Percentiles rank a stretch among this genome's conserved stretches.
Evolutionary conservation across 2,329 filamentous ascomycete species (phyloP).

Genomic region (Aspergillus sergii): DNA sequence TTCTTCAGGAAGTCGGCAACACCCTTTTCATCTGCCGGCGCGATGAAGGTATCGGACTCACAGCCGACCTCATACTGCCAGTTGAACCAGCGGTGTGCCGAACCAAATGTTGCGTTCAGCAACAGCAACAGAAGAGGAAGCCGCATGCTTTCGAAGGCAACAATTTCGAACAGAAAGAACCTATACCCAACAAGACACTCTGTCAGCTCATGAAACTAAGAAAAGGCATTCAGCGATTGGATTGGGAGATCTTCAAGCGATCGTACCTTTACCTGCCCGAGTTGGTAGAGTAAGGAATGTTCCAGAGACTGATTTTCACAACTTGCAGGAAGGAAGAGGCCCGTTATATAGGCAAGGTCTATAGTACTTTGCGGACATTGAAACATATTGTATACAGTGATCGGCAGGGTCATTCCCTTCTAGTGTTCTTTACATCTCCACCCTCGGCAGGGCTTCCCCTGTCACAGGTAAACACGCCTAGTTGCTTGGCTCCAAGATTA

Average conservation of each 20-base stretch:
- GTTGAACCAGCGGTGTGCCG: conserved; percentile 21
- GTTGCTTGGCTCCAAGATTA: background rate
- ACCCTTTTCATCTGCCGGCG: conserved; percentile 15
- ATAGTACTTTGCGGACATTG: background rate
- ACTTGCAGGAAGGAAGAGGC: background rate
- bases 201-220: background rate
- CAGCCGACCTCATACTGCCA: conserved; percentile 24
- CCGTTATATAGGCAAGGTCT: background rate
- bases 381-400: background rate
- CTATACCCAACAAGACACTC: background rate
- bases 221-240: background rate
- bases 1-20: conserved; percentile 15
- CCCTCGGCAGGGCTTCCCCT: background rate
- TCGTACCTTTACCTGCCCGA: background rate
- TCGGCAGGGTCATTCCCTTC: background rate
- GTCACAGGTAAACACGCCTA: background rate
- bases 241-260: background rate
- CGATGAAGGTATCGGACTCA: conserved; percentile 17
- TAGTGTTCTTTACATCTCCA: background rate
- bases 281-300: background rate
- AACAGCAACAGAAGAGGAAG: conserved; percentile 1
- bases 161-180: background rate
- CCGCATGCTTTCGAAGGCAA: background rate
- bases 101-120: conserved; percentile 1
- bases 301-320: background rate